Evolutionary conservation across 768 basidiomycete species (phyloP).

Genomic region (Russula sp.): DNA sequence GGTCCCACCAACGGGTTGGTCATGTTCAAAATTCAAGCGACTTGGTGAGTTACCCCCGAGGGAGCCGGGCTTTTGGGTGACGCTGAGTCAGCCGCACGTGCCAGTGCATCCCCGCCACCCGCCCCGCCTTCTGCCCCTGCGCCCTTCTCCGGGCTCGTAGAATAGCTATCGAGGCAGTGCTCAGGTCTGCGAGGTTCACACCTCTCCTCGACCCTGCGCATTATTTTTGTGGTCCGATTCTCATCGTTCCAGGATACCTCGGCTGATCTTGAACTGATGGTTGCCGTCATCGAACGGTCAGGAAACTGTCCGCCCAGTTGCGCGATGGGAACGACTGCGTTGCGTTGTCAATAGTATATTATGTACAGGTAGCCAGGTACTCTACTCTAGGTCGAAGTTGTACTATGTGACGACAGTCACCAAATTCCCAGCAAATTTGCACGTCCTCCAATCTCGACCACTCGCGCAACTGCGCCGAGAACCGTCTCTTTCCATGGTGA

Average conservation of each 20-base stretch:
- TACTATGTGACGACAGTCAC: conserved; percentile 4
- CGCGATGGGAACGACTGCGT: background rate
- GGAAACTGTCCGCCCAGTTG: background rate
- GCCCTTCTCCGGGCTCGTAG: too few species aligned
- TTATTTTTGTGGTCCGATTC: too few species aligned
- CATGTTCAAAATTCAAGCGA: conserved; percentile 9
- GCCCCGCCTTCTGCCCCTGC: too few species aligned
- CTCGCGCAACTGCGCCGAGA: background rate
- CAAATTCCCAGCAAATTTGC: conserved; percentile 28
- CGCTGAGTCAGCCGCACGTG: background rate
- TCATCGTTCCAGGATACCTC: background rate
- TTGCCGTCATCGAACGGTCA: background rate
- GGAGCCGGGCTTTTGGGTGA: background rate
- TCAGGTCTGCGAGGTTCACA: too few species aligned
- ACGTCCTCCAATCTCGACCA: conserved; percentile 26
- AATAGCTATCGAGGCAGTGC: too few species aligned
- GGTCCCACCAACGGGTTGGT: conserved; percentile 29
- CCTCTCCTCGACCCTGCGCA: too few species aligned
- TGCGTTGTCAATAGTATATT: background rate
- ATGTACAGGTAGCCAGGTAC: background rate
- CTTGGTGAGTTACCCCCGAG: background rate
- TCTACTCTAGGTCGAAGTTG: background rate
- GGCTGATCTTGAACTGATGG: background rate
- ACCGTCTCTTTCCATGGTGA: conserved; percentile 6
- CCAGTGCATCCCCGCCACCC: too few species aligned